phyloP scores from a whole-genome alignment of 257 asterid genomes.

The Cordia subcordata region DNA sequence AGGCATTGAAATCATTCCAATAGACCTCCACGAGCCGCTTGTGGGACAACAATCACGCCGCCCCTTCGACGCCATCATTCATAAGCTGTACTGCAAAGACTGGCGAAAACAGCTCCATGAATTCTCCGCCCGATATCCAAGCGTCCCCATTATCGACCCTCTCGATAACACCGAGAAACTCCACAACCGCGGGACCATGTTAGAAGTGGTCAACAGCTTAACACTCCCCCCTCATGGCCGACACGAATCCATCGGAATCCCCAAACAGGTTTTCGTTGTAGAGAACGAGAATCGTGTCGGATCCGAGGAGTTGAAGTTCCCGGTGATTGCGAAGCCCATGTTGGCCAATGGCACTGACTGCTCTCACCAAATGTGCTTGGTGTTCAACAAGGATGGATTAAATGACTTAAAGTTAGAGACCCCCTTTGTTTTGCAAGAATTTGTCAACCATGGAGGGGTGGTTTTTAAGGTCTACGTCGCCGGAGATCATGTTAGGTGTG shows the following conservation, averaged over 20 bases:
- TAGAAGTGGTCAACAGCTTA: slow-evolving; percentile 44
- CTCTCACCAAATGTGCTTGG: slow-evolving; percentile 71
- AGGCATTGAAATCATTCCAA: slow-evolving; percentile 52
- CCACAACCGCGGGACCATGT: slow-evolving; percentile 70
- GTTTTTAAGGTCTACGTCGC: slow-evolving; percentile 79
- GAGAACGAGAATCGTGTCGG: slow-evolving; percentile 13
- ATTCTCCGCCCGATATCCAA: slow-evolving; percentile 32
- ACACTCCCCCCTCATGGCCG: background rate
- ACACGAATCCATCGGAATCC: slow-evolving; percentile 33
- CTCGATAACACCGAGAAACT: slow-evolving; percentile 53
- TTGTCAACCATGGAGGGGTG: slow-evolving; percentile 86
- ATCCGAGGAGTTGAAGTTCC: slow-evolving; percentile 31
- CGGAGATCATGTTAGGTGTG: slow-evolving; percentile 57
- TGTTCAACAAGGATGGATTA: slow-evolving; percentile 51
- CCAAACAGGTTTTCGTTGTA: slow-evolving; percentile 55
- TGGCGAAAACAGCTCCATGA: slow-evolving; percentile 49
- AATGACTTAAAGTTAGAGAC: slow-evolving; percentile 24
- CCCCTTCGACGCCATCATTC: slow-evolving; percentile 65
- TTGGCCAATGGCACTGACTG: slow-evolving; percentile 51
- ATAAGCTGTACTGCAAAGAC: slow-evolving; percentile 46
- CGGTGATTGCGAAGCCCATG: slow-evolving; percentile 68
- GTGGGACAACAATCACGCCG: slow-evolving; percentile 29
- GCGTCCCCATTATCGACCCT: slow-evolving; percentile 46
- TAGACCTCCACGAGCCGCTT: slow-evolving; percentile 45
- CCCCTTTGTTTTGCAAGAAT: slow-evolving; percentile 74